phyloP scores from a whole-genome alignment of 495 filamentous ascomycete genomes.

The Podospora didyma region DNA sequence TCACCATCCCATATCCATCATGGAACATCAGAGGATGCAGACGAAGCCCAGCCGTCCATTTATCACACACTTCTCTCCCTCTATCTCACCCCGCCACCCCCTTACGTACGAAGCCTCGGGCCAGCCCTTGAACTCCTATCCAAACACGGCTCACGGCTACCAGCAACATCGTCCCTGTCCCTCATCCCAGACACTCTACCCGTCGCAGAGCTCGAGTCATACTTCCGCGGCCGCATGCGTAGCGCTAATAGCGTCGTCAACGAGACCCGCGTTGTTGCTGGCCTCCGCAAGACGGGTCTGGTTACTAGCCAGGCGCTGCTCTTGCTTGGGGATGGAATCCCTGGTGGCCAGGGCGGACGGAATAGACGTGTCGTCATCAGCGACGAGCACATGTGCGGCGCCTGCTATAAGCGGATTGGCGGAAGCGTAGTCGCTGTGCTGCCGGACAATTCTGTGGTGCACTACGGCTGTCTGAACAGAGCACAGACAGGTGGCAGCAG shows the following conservation, averaged over 20 bases:
- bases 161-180: conserved; percentile 76
- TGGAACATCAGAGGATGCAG: conserved; percentile 44
- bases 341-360: conserved; percentile 52
- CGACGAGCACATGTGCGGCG: conserved; percentile 84
- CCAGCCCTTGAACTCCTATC: conserved; percentile 85
- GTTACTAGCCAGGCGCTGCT: conserved; percentile 68
- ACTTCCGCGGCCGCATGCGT: conserved; percentile 88
- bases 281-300: conserved; percentile 67
- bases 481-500: conserved; percentile 16
- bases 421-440: conserved; percentile 71
- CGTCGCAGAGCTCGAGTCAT: conserved; percentile 76
- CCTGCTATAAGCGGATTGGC: conserved; percentile 89
- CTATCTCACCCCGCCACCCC: conserved; percentile 78
- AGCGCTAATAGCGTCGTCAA: conserved; percentile 77
- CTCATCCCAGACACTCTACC: conserved; percentile 80
- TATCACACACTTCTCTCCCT: conserved; percentile 88
- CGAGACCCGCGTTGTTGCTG: conserved; percentile 70
- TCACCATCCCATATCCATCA: conserved; percentile 34
- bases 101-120: conserved; percentile 65
- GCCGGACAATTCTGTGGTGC: conserved; percentile 63
- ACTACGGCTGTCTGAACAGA: conserved; percentile 73
- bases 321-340: conserved; percentile 59
- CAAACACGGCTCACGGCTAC: conserved; percentile 85
- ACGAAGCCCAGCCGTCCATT: conserved; percentile 64
- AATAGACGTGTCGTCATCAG: conserved; percentile 73